Base-by-base conservation (phyloP, 2,329 filamentous ascomycete genomes). In the Lachnellula cervina region DNA sequence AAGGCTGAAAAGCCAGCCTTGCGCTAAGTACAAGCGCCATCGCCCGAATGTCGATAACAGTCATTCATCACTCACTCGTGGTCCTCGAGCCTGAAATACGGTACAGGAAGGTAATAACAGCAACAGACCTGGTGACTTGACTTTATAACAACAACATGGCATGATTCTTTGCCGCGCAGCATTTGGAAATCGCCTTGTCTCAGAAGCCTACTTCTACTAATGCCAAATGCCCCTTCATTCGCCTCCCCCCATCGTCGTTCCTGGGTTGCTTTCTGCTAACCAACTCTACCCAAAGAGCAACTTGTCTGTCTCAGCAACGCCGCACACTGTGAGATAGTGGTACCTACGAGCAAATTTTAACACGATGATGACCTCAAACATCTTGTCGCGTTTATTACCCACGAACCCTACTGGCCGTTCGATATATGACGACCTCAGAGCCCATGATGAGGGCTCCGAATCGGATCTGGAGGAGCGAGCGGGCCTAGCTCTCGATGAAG, bases 401-500 rank as follows among this genome's bases (percentile, higher is more conserved):
- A 52, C 64, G 34, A 70, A 69, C 46, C 50, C 63, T 13, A 57
- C 62, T 37, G 64, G 60, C 4, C 62, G 67, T n/a, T 71, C 69
- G 8, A 70, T 71, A 34, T 71, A 71, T 55, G 67, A 71, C 35
- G 69, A 70, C 35, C 62, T 71, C 8, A 62, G 64, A 55, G 64
- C 62, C 42, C 66, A 68, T 25, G 67, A 70, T 43, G 67, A 65
- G 43, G 61, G 57, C 9, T 63, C 64, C 9, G 68, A 66, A 50
- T 64, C 62, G 34, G 69, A 71, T 51, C 38, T 70, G 17, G 69
- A 71, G 54, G 67, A 68, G 46, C 64, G 62, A 42, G 67, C 65
- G 16, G 67, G 66, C 7, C 52, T 70, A 50, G 65, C 64, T 21
- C 54, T 70, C 28, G 69, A 70, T 54, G 69, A 71, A 47, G 68